These are phyloP conservation scores for Geosmithia flava DNA, from an alignment of 2,329 filamentous ascomycete species.

Conservation along the genomic window DNA sequence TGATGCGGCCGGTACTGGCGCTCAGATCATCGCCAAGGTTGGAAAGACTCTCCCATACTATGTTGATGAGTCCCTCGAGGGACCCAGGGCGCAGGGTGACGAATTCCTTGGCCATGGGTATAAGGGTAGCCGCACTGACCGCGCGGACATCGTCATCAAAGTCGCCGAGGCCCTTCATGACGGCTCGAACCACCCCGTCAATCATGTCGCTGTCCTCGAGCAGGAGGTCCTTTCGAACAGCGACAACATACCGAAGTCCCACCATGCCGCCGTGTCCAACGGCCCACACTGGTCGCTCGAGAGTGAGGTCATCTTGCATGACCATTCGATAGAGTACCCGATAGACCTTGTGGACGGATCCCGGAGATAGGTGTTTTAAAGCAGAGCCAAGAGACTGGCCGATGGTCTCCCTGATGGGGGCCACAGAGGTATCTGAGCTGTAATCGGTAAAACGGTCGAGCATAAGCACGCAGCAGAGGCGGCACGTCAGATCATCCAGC, in stretches of 20 bases:
- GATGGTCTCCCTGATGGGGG: constrained; percentile 88
- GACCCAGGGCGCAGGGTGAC: constrained; percentile 71
- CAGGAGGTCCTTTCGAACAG: constrained; percentile 84
- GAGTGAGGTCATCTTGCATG: constrained; percentile 71
- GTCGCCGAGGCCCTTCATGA: constrained; percentile 90
- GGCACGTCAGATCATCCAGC: constrained; percentile 91
- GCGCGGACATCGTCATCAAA: constrained; percentile 91
- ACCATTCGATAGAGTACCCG: constrained; percentile 77
- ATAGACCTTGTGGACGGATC: constrained; percentile 77
- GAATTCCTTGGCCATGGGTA: constrained; percentile 92
- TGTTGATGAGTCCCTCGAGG: constrained; percentile 73
- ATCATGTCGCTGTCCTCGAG: constrained; percentile 75
- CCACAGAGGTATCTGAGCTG: constrained; percentile 92
- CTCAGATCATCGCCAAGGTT: constrained; percentile 95
- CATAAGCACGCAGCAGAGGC: constrained; percentile 91
- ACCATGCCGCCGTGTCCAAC: constrained; percentile 98
- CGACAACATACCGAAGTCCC: constrained; percentile 85
- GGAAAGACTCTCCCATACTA: constrained; percentile 95
- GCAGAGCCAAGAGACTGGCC: constrained; percentile 88
- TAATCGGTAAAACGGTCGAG: constrained; percentile 96
- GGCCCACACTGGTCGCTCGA: constrained; percentile 73
- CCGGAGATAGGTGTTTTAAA: constrained; percentile 67
- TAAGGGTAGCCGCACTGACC: constrained; percentile 92
- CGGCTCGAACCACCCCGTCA: constrained; percentile 81
- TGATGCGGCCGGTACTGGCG: constrained; percentile 93